Evolutionary conservation across 495 filamentous ascomycete species (phyloP).

Genomic region (Aspergillus homomorphus): DNA sequence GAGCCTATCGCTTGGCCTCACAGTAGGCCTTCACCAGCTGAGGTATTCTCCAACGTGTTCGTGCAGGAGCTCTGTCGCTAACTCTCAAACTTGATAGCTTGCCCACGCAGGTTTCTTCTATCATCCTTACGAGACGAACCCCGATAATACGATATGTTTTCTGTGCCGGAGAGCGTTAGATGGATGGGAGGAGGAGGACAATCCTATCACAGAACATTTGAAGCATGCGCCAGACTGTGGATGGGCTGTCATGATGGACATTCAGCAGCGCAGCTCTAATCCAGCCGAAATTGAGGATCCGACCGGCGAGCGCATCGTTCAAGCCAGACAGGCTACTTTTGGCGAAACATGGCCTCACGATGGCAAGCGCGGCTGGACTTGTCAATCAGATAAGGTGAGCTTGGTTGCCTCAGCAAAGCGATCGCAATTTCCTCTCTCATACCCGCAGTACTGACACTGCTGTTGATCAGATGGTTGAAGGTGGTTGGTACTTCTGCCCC

Average conservation of each 20-base stretch:
- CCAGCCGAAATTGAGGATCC: constrained; percentile 67
- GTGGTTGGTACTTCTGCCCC: constrained; percentile 92
- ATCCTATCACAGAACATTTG: constrained; percentile 78
- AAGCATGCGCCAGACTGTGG: constrained; percentile 77
- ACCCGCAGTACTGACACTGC: background rate
- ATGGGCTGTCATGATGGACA: constrained; percentile 79
- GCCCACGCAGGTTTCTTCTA: constrained; percentile 90
- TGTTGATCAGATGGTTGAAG: constrained; percentile 70
- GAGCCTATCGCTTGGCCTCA: constrained; percentile 75
- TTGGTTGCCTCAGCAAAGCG: background rate
- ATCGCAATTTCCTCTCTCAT: background rate
- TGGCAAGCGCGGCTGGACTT: constrained; percentile 79
- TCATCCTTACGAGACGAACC: constrained; percentile 64
- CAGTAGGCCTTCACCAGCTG: constrained; percentile 57
- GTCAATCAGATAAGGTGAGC: constrained; percentile 77
- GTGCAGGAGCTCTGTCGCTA: background rate
- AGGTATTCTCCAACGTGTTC: constrained; percentile 41
- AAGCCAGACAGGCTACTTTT: constrained; percentile 81
- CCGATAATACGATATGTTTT: constrained; percentile 90
- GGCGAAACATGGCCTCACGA: constrained; percentile 80
- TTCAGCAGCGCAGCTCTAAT: constrained; percentile 64
- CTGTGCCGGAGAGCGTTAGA: constrained; percentile 74
- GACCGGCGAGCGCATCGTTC: constrained; percentile 59
- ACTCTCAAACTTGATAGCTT: constrained; percentile 53
- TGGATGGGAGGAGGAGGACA: constrained; percentile 85